Conservation (phyloP, 192 early-diverging fungal genomes). For the Radiomyces spectabilis region DNA sequence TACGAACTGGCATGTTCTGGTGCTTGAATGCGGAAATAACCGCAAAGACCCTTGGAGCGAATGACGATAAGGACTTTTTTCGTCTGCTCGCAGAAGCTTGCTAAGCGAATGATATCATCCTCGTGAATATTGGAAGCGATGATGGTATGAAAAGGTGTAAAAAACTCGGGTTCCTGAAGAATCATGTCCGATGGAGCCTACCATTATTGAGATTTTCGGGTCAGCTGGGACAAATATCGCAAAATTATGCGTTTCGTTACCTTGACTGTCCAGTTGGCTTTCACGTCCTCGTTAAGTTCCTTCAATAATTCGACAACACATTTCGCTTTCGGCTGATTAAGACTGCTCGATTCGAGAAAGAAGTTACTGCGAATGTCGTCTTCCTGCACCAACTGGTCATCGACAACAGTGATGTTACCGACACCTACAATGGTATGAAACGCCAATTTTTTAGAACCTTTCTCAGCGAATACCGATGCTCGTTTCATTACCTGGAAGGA, state of each 20-base stretch:
- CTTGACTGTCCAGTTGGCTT: slow-evolving; percentile 50
- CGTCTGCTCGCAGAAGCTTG: slow-evolving; percentile 52
- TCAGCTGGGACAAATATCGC: no score
- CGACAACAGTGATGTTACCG: slow-evolving; percentile 82
- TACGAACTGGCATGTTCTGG: slow-evolving; percentile 80
- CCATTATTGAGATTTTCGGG: no score
- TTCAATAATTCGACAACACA: slow-evolving; percentile 53
- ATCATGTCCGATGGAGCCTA: slow-evolving; percentile 44
- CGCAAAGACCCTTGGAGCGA: slow-evolving; percentile 68
- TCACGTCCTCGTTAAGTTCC: slow-evolving; percentile 87
- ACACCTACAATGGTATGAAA: no score
- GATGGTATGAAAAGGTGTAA: slow-evolving; percentile 67
- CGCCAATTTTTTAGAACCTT: background rate
- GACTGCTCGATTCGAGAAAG: slow-evolving; percentile 65
- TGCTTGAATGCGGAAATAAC: slow-evolving; percentile 58
- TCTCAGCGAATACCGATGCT: background rate
- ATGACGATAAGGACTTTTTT: slow-evolving; percentile 66
- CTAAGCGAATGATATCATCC: slow-evolving; percentile 44
- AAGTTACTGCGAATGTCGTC: slow-evolving; percentile 84
- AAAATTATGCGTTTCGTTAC: no score
- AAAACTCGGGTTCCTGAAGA: slow-evolving; percentile 42
- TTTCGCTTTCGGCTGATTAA: slow-evolving; percentile 63
- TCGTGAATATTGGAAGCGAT: slow-evolving; percentile 62
- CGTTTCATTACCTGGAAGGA: slow-evolving; percentile 93
- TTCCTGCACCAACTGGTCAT: slow-evolving; percentile 55